Base-by-base conservation (phyloP, 2,329 filamentous ascomycete genomes). In the Penicillium sp. region DNA sequence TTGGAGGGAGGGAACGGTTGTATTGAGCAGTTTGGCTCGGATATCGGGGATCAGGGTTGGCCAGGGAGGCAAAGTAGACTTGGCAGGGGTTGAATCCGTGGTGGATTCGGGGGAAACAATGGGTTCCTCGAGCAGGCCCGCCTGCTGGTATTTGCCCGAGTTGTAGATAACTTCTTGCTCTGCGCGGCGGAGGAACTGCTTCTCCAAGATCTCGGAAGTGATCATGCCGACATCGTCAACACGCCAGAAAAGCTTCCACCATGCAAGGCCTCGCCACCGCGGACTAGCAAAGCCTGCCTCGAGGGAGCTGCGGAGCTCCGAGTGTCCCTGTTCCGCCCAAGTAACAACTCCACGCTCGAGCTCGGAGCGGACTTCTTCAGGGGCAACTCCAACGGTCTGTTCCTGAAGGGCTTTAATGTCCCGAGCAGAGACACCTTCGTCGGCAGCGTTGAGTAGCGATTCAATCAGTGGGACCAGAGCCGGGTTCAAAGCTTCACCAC, bases 231-330 rank as follows among this genome's bases (percentile, higher is more conserved):
- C 90, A 63, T 96, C 92, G 66, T 97, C 92, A 22, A 94, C 91
- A 18, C 90, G 85, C 91, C 91, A 96, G 67, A 96, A 91, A 0
- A 97, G 80, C 69, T 95, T 95, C 88, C 90, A 96, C 92, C 92
- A 97, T 14, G 85, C 81, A 4, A 96, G 77, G 56, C 88, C 87
- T 24, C 84, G 82, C 92, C 92, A 96, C 35, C 85, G 79, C 16
- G 76, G 79, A n/a, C 88, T 85, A 0, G 81, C 77, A 62, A 96
- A 92, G 0, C 90, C 91, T 40, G 83, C 74, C 58, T 92, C 87
- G 2, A 96, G 82, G 61, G 91, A 82, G 45, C 87, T 81, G 56
- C 90, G 89, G 7, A 97, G 80, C 70, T 97, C 92, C 0, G 84
- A 81, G 67, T 97, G 92, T 0, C 89, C 90, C 20, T 78, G 77